Conservation (phyloP, 1,284 basidiomycete species). For the Porphyrellus sp. region DNA sequence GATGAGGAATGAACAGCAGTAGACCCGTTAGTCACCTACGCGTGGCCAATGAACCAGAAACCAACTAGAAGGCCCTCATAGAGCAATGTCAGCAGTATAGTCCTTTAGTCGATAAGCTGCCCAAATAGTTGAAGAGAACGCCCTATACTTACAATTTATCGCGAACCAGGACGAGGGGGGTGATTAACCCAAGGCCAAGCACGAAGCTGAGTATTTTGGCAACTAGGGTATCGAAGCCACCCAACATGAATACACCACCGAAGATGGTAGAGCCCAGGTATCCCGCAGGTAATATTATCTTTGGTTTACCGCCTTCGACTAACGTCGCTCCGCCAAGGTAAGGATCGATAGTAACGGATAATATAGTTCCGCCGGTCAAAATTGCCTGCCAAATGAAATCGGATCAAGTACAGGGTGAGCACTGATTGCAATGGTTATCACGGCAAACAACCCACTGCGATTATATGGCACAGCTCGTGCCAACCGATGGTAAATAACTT, state of each 20-base stretch:
- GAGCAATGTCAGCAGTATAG: conserved; percentile 68
- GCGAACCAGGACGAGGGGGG: conserved; percentile 73
- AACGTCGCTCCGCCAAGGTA: conserved; percentile 75
- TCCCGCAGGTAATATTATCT: conserved; percentile 67
- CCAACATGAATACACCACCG: conserved; percentile 74
- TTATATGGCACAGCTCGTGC: conserved; percentile 82
- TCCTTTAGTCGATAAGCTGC: conserved; percentile 44
- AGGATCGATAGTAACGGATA: conserved; percentile 78
- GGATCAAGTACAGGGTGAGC: conserved; percentile 11
- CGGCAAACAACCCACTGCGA: conserved; percentile 48
- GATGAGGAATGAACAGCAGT: conserved; percentile 1
- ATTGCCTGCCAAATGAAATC: conserved; percentile 51
- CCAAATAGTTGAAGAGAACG: not conserved
- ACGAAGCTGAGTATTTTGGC: conserved; percentile 82
- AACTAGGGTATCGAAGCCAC: conserved; percentile 75
- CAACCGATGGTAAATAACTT: conserved; percentile 82
- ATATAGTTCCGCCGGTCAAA: conserved; percentile 69
- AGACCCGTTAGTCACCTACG: conserved; percentile 45
- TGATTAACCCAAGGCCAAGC: conserved; percentile 68
- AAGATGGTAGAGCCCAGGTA: conserved; percentile 77
- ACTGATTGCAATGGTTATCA: not conserved
- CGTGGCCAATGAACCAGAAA: conserved; percentile 84
- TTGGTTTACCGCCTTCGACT: conserved; percentile 69
- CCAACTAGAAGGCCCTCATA: conserved; percentile 77
- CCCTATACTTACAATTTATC: conserved; percentile 68